Evolutionary conservation across 345 rosid species (phyloP).

Genomic region (Eucalyptus pauciflora): DNA sequence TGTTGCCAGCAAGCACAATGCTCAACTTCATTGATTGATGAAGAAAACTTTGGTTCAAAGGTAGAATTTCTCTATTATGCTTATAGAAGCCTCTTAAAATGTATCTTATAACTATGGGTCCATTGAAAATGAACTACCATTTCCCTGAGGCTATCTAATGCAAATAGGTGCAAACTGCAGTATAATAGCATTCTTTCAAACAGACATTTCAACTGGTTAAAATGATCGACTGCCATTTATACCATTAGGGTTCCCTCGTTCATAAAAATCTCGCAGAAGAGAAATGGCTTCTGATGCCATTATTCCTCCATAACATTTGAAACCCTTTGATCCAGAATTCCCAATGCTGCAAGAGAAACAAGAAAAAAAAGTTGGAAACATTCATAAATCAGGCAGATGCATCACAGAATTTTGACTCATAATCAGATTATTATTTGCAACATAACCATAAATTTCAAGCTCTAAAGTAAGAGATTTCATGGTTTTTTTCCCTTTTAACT

Average conservation of each 20-base stretch:
- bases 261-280: background rate
- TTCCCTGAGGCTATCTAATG: no score
- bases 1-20: background rate
- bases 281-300: background rate
- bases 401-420: background rate
- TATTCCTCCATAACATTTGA: background rate
- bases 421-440: background rate
- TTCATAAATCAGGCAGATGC: background rate
- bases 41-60: background rate
- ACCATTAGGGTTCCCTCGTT: background rate
- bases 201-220: no score
- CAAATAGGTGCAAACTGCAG: no score
- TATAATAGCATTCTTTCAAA: no score
- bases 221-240: background rate
- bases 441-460: background rate
- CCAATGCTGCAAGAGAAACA: background rate
- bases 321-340: background rate
- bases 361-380: background rate
- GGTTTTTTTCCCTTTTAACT: no score
- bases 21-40: background rate
- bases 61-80: background rate
- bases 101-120: background rate
- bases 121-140: no score
- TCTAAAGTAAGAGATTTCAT: background rate
- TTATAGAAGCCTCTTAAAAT: background rate